Percentiles rank a stretch among this genome's conserved stretches.
Conservation (phyloP, 2,329 filamentous ascomycete species). For the Diaporthe eres region DNA sequence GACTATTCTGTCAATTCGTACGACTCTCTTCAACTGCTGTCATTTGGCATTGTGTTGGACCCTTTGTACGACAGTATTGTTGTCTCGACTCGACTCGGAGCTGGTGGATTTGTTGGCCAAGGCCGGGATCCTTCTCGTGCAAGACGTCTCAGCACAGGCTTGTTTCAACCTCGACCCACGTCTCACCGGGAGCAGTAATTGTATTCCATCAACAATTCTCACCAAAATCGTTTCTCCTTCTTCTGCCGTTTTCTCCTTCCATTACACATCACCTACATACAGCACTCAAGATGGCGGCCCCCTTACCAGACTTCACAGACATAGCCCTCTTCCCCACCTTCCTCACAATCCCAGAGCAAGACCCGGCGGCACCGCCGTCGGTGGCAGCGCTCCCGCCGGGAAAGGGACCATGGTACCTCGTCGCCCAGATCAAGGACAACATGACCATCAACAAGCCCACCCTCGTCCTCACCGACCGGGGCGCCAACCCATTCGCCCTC, state of each 20-base stretch:
- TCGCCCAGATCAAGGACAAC: slow-evolving; percentile 62
- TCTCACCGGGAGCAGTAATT: background rate
- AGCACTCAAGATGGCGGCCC: slow-evolving; percentile 37
- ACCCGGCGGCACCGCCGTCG: slow-evolving; percentile 7
- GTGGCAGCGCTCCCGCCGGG: slow-evolving; percentile 4
- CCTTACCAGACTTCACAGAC: slow-evolving; percentile 52
- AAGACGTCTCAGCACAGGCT: slow-evolving; percentile 29
- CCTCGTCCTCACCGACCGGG: slow-evolving; percentile 59
- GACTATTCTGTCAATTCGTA: background rate
- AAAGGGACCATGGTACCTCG: slow-evolving; percentile 52
- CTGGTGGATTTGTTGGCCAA: background rate
- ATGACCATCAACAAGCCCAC: slow-evolving; percentile 66
- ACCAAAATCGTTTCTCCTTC: background rate
- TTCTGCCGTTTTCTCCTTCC: background rate
- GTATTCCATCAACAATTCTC: slow-evolving; percentile 1
- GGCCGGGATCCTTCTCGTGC: background rate
- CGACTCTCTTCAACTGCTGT: background rate
- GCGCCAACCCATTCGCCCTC: slow-evolving; percentile 58
- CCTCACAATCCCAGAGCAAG: slow-evolving; percentile 32
- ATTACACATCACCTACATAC: background rate
- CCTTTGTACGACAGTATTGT: background rate
- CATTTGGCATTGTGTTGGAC: background rate
- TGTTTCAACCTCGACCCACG: slow-evolving; percentile 35
- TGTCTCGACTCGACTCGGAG: background rate
- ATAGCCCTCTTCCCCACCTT: slow-evolving; percentile 53